phyloP scores from a whole-genome alignment of 1,284 basidiomycete species.

The Cutaneotrichosporon daszewskae region DNA sequence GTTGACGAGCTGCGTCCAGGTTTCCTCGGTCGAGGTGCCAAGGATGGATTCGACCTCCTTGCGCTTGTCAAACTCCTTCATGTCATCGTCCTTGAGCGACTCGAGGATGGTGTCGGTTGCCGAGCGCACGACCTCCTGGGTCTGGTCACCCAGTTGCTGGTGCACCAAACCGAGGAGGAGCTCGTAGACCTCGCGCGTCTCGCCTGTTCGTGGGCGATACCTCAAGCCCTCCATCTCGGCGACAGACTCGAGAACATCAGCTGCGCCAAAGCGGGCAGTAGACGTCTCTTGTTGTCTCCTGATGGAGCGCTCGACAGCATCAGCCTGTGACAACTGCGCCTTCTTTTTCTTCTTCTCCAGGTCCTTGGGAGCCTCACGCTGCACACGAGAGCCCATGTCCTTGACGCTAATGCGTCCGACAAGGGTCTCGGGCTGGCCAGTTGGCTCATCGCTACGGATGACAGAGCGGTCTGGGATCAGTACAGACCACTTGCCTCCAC shows the following conservation, averaged over 20 bases:
- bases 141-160: slow-evolving; percentile 81
- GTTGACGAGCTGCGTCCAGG: slow-evolving; percentile 78
- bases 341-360: slow-evolving; percentile 94
- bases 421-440: slow-evolving; percentile 89
- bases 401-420: slow-evolving; percentile 82
- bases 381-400: slow-evolving; percentile 90
- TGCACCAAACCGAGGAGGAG: slow-evolving; percentile 82
- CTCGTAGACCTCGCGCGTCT: slow-evolving; percentile 92
- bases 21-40: slow-evolving; percentile 63
- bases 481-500: not conserved
- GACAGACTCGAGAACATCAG: slow-evolving; percentile 87
- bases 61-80: slow-evolving; percentile 98
- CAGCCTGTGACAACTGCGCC: slow-evolving; percentile 53
- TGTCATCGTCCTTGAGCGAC: slow-evolving; percentile 77
- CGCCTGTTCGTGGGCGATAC: slow-evolving; percentile 86
- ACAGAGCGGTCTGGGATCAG: slow-evolving; percentile 39
- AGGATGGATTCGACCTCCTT: slow-evolving; percentile 83
- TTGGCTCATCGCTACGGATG: slow-evolving; percentile 80
- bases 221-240: slow-evolving; percentile 86
- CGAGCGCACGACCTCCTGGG: slow-evolving; percentile 89
- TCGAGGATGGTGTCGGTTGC: slow-evolving; percentile 90
- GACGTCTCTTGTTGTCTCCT: slow-evolving; percentile 39
- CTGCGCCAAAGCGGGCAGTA: slow-evolving; percentile 48
- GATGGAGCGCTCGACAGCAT: slow-evolving; percentile 48
- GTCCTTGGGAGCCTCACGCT: slow-evolving; percentile 78